Evolutionary conservation across 164 flowering plant species (phyloP).

Genomic region (Saururus chinensis): DNA sequence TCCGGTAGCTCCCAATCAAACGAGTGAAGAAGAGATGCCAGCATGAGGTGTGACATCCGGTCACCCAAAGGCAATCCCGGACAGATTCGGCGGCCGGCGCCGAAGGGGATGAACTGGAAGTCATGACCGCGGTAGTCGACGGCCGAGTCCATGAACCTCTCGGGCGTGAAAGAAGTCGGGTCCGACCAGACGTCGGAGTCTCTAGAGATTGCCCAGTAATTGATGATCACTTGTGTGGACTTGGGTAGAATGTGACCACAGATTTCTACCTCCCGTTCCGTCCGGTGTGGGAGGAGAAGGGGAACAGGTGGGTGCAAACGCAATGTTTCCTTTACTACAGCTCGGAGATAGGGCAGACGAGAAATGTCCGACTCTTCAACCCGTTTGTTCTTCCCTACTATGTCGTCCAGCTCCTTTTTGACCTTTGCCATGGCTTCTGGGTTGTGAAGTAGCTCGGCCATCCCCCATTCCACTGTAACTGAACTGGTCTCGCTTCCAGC

Average conservation of each 20-base stretch:
- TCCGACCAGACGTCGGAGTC: background rate
- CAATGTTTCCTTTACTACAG: background rate
- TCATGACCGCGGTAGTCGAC: background rate
- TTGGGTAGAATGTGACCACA: constrained; percentile 1
- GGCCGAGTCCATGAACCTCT: constrained; percentile 9
- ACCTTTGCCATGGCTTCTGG: background rate
- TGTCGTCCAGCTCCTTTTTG: background rate
- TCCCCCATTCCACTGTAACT: constrained; percentile 19
- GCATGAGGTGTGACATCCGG: constrained; percentile 3
- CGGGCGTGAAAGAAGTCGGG: background rate
- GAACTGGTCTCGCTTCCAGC: constrained; percentile 18
- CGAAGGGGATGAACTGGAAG: constrained; percentile 3
- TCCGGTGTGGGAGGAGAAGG: background rate
- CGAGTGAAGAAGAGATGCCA: constrained; percentile 1
- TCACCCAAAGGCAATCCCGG: background rate
- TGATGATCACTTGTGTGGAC: background rate
- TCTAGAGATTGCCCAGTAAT: background rate
- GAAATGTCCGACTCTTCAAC: background rate
- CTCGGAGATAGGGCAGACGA: background rate
- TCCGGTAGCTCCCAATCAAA: constrained; percentile 1
- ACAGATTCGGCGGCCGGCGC: constrained; percentile 1
- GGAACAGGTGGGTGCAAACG: constrained; percentile 1
- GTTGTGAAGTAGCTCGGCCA: constrained; percentile 17
- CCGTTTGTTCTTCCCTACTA: background rate
- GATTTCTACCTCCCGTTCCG: background rate